These are phyloP conservation scores for Fusarium fracticaudum DNA, from an alignment of 2,329 filamentous ascomycete genomes.

Conservation along the genomic window DNA sequence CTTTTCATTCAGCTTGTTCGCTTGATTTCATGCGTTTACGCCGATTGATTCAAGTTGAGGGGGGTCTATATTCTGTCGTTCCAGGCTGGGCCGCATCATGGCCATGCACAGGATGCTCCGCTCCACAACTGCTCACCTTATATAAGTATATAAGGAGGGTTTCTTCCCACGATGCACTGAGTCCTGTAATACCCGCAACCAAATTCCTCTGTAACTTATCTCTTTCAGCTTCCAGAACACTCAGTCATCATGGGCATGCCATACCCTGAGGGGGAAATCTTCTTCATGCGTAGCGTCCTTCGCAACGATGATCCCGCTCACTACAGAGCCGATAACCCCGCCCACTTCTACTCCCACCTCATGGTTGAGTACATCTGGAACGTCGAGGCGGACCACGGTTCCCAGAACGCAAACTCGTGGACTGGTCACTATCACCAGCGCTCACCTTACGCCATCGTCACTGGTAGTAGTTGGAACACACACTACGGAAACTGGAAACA, in stretches of 20 bases:
- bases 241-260: neutral
- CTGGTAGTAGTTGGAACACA: neutral
- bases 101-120: neutral
- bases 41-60: too few species aligned
- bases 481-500: neutral
- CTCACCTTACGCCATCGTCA: neutral
- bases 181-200: rapidly evolving
- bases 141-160: too few species aligned
- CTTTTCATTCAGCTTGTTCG: too few species aligned
- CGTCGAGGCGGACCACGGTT: neutral
- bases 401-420: neutral
- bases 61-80: too few species aligned
- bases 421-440: neutral
- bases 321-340: neutral
- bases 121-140: neutral
- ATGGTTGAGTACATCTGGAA: neutral
- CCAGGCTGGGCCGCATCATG: neutral
- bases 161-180: too few species aligned
- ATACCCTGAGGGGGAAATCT: neutral
- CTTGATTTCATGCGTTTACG: rapidly evolving
- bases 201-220: neutral
- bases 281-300: neutral
- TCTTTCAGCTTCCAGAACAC: neutral
- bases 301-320: neutral
- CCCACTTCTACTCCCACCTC: neutral